Evolutionary conservation across 345 rosid genomes (phyloP), one percentile per base, ranked within the genome.

Genomic region (Citrus sp.): DNA sequence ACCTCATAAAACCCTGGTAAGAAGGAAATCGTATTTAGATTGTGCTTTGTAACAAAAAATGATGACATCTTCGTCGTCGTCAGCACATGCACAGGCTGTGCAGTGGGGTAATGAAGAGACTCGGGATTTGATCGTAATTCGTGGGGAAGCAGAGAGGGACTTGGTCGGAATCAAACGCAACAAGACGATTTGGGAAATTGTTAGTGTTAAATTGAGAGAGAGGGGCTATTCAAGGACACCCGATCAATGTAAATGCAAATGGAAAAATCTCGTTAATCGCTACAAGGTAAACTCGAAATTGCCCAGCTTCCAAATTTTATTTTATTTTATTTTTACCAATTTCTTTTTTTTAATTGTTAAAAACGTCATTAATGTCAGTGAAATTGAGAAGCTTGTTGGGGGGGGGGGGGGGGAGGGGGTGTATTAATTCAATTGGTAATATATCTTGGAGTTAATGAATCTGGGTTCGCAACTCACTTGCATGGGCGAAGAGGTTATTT

Each of bases 161-260:
- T 86, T 86, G 74, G 78, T 81, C n/a, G 84, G 76, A 68, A 71
- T 88, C 65, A 90, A 88, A 85, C 80, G 89, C 81, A 86, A 82
- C 80, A 87, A 84, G 79, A 82, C 78, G 9, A 79, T 87, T 54
- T 90, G 91, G 94, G 92, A 89, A 82, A 62, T 81, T 5, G 91
- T 86, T 60, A 83, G 88, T 56, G 62, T 55, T 21, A 82, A 76
- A 60, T 80, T 89, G 92, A 80, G 78, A 80, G 89, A 89, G 76
- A 82, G 77, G 38, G 92, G 92, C 21, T 84, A 80, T 68, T 38
- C 72, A 30, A 82, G 91, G 75, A 83, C 88, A 38, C 86, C 91
- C 49, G 88, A 85, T 38, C 94, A 90, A 85, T 90, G 92, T 67
- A 89, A 89, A 73, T 87, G 91, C 87, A 89, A 90, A 79, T 90